phyloP scores from a whole-genome alignment of 768 basidiomycete genomes.

The Mycena vulgaris region DNA sequence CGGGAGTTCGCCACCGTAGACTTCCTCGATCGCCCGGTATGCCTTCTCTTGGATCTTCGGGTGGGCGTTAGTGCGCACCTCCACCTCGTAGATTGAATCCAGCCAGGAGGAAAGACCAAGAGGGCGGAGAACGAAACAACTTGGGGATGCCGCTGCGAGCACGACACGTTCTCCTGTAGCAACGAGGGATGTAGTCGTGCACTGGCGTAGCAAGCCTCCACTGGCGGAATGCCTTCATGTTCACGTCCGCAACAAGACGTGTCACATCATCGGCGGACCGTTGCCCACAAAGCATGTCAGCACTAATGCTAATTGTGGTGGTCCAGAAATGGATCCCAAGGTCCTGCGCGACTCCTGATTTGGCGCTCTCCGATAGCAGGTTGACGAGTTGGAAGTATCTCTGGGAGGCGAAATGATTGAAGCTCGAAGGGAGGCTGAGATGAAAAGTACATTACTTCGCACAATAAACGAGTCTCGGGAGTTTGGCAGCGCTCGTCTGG shows the following conservation, averaged over 20 bases:
- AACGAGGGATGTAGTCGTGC: constrained; percentile 29
- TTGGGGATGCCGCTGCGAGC: background rate
- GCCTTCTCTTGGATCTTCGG: no score
- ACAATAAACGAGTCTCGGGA: constrained; percentile 10
- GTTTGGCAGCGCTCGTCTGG: constrained; percentile 21
- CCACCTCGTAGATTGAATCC: no score
- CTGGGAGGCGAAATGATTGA: constrained; percentile 25
- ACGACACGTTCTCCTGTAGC: background rate
- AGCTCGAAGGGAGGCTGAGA: no score
- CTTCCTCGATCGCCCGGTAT: no score
- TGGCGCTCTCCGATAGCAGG: no score
- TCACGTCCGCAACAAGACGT: constrained; percentile 19
- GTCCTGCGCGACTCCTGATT: no score
- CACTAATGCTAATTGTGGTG: no score
- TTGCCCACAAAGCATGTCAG: no score
- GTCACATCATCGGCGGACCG: constrained; percentile 22
- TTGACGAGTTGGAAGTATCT: no score
- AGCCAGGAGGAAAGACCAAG: no score
- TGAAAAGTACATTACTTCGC: background rate
- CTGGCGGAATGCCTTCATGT: constrained; percentile 26
- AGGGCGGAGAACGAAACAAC: background rate
- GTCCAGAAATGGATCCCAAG: no score
- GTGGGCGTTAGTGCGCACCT: no score
- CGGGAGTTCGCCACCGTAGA: constrained; percentile 21
- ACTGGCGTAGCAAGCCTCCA: constrained; percentile 29